Conservation (phyloP, 148 eudicot genomes). For the Rhododendron simsii region DNA sequence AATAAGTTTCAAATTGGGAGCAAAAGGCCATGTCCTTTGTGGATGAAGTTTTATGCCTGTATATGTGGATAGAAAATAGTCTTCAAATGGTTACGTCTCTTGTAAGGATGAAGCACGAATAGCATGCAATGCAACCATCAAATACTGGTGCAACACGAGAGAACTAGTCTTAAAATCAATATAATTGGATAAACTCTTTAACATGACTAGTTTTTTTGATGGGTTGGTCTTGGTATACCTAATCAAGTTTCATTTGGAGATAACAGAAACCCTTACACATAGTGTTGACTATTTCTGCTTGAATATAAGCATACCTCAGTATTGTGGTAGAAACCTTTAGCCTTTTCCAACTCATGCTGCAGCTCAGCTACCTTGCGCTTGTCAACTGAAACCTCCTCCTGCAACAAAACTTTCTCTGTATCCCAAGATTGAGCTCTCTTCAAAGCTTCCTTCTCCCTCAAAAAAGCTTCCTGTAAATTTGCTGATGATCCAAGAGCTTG, state of each 20-base stretch:
- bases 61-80: background rate
- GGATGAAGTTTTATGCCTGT: background rate
- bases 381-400: conserved; percentile 17
- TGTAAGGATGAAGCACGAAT: background rate
- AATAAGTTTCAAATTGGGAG: background rate
- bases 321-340: conserved; percentile 17
- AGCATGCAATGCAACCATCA: background rate
- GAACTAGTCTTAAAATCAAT: background rate
- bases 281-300: background rate
- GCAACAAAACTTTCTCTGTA: conserved; percentile 15
- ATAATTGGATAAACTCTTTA: background rate
- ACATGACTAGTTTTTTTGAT: background rate
- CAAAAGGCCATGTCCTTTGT: background rate
- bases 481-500: conserved; percentile 9
- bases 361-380: conserved; percentile 16
- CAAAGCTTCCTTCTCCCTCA: conserved; percentile 22
- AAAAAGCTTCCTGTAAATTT: conserved; percentile 21
- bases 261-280: background rate
- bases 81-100: background rate
- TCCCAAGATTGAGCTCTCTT: conserved; percentile 22
- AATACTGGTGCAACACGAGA: background rate
- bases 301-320: conserved; percentile 24
- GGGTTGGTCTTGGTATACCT: background rate
- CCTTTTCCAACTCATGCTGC: conserved; percentile 17
- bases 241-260: background rate